Conservation (phyloP, 2,329 filamentous ascomycete genomes). For the Scedosporium apiospermum region DNA sequence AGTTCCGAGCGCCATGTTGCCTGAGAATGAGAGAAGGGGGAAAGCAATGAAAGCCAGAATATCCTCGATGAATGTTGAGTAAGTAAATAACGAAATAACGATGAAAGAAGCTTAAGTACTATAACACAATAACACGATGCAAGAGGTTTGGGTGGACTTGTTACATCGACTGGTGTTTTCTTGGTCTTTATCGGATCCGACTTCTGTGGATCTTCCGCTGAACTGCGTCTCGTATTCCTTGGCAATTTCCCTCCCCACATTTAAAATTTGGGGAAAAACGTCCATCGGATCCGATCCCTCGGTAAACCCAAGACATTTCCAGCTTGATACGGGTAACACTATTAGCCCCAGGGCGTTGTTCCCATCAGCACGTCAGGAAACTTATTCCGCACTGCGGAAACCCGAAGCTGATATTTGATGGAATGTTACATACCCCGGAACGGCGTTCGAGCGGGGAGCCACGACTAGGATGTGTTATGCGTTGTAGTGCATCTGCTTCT, state of each 20-base stretch:
- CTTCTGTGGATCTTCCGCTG: background rate
- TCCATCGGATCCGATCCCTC: background rate
- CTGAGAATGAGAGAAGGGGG: background rate
- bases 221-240: too few relatives aligned
- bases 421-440: too few relatives aligned
- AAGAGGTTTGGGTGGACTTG: background rate
- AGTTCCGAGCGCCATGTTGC: constrained; percentile 11
- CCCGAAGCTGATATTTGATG: too few relatives aligned
- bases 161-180: background rate
- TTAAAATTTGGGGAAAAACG: too few relatives aligned
- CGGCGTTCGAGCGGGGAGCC: too few relatives aligned
- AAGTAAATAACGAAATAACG: background rate
- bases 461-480: too few relatives aligned
- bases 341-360: too few relatives aligned
- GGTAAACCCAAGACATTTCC: too few relatives aligned
- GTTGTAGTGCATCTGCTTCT: too few relatives aligned
- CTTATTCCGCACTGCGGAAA: too few relatives aligned
- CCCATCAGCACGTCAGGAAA: too few relatives aligned
- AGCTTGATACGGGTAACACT: background rate
- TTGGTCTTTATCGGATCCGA: background rate
- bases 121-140: background rate
- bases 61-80: background rate
- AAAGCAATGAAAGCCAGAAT: background rate
- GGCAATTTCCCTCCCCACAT: too few relatives aligned
- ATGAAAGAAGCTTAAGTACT: background rate